phyloP scores from a whole-genome alignment of 495 filamentous ascomycete species.

The Talaromyces adpressus region DNA sequence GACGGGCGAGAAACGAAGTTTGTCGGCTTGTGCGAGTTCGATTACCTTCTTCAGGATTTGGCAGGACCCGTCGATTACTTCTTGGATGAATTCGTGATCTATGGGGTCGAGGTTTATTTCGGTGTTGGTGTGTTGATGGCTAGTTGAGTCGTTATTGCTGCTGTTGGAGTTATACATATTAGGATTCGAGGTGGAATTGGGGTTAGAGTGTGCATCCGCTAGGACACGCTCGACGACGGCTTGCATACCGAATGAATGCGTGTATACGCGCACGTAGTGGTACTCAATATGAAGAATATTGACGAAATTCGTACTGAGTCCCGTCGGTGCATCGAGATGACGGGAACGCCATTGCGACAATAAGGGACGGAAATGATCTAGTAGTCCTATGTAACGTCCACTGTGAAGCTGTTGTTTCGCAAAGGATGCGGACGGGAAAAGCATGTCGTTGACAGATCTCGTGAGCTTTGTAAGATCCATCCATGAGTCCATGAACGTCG shows the following conservation, averaged over 20 bases:
- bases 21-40: conserved; percentile 33
- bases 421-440: conserved; percentile 45
- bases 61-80: conserved; percentile 48
- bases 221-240: conserved; percentile 41
- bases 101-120: conserved; percentile 45
- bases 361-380: conserved; percentile 46
- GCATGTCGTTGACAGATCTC: conserved; percentile 46
- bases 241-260: conserved; percentile 49
- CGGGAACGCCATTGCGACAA: conserved; percentile 45
- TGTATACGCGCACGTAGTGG: conserved; percentile 47
- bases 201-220: conserved; percentile 30
- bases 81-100: conserved; percentile 50
- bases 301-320: conserved; percentile 33
- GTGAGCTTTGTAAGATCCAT: conserved; percentile 47
- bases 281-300: conserved; percentile 46
- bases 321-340: conserved; percentile 31
- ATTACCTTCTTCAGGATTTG: conserved; percentile 42
- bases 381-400: conserved; percentile 44
- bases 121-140: conserved; percentile 20
- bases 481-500: conserved; percentile 43
- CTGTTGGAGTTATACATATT: conserved; percentile 25
- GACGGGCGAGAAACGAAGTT: conserved; percentile 43
- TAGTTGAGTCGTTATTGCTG: conserved; percentile 29
- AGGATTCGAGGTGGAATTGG: conserved; percentile 13
- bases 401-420: conserved; percentile 44